Conservation (phyloP, 2,329 filamentous ascomycete genomes). For the Rutstroemia sp. region DNA sequence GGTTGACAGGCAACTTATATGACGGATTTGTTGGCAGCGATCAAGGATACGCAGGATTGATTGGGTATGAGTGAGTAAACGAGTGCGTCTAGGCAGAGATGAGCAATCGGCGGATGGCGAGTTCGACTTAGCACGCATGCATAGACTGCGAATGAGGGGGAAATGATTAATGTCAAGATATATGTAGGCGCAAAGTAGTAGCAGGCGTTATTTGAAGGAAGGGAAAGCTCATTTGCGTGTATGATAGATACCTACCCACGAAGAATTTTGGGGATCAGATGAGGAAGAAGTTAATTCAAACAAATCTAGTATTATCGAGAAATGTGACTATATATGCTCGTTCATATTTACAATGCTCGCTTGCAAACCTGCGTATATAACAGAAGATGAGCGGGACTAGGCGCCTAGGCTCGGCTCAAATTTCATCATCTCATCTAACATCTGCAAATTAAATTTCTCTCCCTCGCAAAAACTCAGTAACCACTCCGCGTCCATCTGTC, state of each 20-base stretch:
- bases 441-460: conserved; percentile 18
- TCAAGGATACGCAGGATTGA: conserved; percentile 12
- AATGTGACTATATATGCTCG: no score
- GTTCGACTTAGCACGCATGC: background rate
- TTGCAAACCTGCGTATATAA: no score
- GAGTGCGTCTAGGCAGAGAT: background rate
- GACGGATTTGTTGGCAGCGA: conserved; percentile 14
- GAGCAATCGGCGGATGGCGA: background rate
- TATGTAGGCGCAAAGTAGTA: background rate
- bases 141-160: background rate
- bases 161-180: background rate
- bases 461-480: conserved; percentile 20
- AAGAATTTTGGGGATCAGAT: background rate
- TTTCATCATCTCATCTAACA: conserved; percentile 22
- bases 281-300: no score
- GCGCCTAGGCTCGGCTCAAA: conserved; percentile 21
- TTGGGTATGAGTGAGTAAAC: background rate
- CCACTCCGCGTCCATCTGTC: conserved; percentile 24
- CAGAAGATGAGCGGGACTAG: background rate
- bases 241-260: background rate
- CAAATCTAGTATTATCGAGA: no score
- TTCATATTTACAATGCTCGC: no score
- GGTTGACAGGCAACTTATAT: conserved; percentile 13
- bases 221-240: background rate
- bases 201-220: background rate